Evolutionary conservation across 768 basidiomycete genomes (phyloP).

Genomic region (Suillus alpinus): DNA sequence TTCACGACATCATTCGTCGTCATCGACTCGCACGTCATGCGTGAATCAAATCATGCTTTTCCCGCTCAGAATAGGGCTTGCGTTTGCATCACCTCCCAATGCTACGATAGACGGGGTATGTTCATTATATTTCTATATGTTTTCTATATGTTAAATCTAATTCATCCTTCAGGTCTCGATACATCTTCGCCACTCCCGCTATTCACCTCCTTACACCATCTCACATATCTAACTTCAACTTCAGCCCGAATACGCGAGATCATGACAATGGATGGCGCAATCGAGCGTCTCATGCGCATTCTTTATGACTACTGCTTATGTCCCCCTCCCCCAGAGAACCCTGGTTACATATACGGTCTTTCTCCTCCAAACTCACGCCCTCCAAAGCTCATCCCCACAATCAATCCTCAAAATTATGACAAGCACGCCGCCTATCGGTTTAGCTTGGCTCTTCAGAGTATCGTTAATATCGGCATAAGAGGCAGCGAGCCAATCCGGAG

Average conservation of each 20-base stretch:
- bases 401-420: slow-evolving; percentile 71
- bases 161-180: slow-evolving; percentile 41
- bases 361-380: slow-evolving; percentile 60
- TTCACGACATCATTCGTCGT: slow-evolving; percentile 12
- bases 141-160: background rate
- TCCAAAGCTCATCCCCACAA: slow-evolving; percentile 52
- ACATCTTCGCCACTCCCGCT: slow-evolving; percentile 62
- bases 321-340: slow-evolving; percentile 80
- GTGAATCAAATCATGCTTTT: slow-evolving; percentile 94
- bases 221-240: slow-evolving; percentile 94
- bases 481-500: slow-evolving; percentile 91
- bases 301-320: slow-evolving; percentile 84
- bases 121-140: slow-evolving; percentile 10
- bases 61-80: slow-evolving; percentile 93
- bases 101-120: slow-evolving; percentile 92
- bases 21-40: slow-evolving; percentile 50
- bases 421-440: slow-evolving; percentile 87
- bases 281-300: slow-evolving; percentile 92
- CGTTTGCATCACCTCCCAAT: slow-evolving; percentile 89
- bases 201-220: slow-evolving; percentile 93
- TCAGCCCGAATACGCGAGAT: slow-evolving; percentile 98
- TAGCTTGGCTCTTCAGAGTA: slow-evolving; percentile 91
- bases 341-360: slow-evolving; percentile 74
- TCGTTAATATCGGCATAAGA: slow-evolving; percentile 95
- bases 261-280: slow-evolving; percentile 95